phyloP scores from a whole-genome alignment of 116 monocot species.

The Papilionanthe hybrid region DNA sequence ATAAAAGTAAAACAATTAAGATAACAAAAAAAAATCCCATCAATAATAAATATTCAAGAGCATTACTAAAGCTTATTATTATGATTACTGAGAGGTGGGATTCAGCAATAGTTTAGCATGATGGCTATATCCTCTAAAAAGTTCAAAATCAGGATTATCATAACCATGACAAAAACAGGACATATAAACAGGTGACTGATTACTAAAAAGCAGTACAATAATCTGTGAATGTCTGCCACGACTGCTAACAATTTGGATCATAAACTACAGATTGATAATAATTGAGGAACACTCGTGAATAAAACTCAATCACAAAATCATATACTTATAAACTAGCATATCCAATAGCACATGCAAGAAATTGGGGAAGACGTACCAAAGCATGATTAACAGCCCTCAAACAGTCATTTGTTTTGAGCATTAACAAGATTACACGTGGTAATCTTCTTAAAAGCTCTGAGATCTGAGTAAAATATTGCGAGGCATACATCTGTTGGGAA shows the following conservation, averaged over 20 bases:
- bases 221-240: neutral
- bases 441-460: constrained; percentile 88
- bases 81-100: neutral
- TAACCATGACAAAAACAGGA: neutral
- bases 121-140: neutral
- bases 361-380: constrained; percentile 32
- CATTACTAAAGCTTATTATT: neutral
- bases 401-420: constrained; percentile 96
- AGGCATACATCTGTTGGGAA: constrained; percentile 73
- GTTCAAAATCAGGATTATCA: neutral
- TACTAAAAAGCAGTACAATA: neutral
- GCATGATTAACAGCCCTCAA: constrained; percentile 55
- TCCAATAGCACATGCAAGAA: neutral
- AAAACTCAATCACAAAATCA: neutral
- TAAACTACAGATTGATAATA: neutral
- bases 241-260: neutral
- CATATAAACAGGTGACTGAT: neutral
- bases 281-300: neutral
- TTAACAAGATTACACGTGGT: constrained; percentile 85
- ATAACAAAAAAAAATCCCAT: neutral
- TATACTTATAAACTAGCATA: neutral
- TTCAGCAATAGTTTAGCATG: neutral
- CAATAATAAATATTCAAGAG: neutral
- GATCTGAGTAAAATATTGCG: constrained; percentile 76
- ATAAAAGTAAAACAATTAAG: neutral